A percentile compares a stretch with the other conserved stretches of the same genome.
phyloP scores from a whole-genome alignment of 352 stramenopile genomes.

The Globisporangium mamillatum region DNA sequence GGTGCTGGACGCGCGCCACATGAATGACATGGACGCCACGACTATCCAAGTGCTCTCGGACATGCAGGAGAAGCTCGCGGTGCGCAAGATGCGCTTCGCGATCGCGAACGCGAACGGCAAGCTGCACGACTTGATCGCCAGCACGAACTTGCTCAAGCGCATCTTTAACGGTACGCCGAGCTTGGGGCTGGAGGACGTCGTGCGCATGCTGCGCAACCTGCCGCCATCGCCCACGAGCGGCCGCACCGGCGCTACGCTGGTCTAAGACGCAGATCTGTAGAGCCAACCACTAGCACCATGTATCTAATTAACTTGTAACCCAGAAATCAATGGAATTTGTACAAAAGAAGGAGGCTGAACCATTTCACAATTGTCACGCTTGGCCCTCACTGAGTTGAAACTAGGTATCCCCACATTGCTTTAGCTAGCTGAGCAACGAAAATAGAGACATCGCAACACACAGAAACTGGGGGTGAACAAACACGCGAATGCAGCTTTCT shows the following conservation, averaged over 20 bases:
- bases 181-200: conserved; percentile 22
- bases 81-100: conserved; percentile 33
- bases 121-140: conserved; percentile 34
- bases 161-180: conserved; percentile 22
- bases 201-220: conserved; percentile 23
- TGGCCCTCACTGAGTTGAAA: no score
- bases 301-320: not conserved
- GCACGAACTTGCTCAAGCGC: conserved; percentile 43
- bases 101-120: conserved; percentile 42
- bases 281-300: not conserved
- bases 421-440: not conserved
- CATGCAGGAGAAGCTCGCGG: conserved; percentile 50
- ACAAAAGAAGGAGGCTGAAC: no score
- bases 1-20: conserved; percentile 39
- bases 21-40: conserved; percentile 63
- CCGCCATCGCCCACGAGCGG: conserved; percentile 2
- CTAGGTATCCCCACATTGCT: no score
- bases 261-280: not conserved
- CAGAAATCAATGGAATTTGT: not conserved
- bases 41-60: conserved; percentile 59
- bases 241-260: not conserved
- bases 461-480: no score
- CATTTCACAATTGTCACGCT: not conserved
- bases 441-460: not conserved
- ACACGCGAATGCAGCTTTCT: no score